Evolutionary conservation across 192 early-diverging fungal species (phyloP), one percentile per base, ranked within the genome.

Genomic region (Endogone sp.): DNA sequence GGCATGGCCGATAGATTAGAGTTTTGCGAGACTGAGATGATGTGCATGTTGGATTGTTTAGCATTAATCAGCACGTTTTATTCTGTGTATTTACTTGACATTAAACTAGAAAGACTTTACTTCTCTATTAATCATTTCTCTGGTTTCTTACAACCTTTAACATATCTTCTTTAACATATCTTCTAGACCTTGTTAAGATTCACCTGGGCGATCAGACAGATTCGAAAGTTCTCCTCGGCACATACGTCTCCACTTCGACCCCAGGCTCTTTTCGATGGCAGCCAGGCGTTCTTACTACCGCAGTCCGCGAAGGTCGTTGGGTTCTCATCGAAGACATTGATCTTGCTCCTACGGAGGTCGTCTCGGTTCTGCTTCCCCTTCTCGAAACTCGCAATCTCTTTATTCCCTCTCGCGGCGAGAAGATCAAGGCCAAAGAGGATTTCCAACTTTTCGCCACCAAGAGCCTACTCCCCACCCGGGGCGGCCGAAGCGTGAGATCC

Each of bases 271-370:
- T 99, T 75, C 85, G 88, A 32, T 99, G 95, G 95, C 94, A 94
- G 65, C 86, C 92, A 6, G 98, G 98, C 56, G 86, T 99, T 6
- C 84, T 99, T 26, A 93, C 96, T 1, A 91, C 89, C 8, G 96
- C 96, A 6, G 96, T 99, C 1, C 62, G 77, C 21, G 84, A 94
- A 65, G 98, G 98, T 37, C 83, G 88, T 13, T 99, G 98, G 98
- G 88, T 99, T 59, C 78, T 99, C 58, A 88, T 99, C 71, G 98
- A 99, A 79, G 96, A 98, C 81, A 91, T 99, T 67, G 94, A 99
- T 73, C 78, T 95, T 27, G 98, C 98, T 0, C 92, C 98, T n/a
- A 67, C 88, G 13, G 98, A 99, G 68, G 96, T 98, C 24, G 76
- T 98, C 58, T 91, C 93, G 21, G 88, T 96, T 9, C 83, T 99